Conservation (phyloP, 805 yeast species). For the Zygoascus bituminiphila region DNA sequence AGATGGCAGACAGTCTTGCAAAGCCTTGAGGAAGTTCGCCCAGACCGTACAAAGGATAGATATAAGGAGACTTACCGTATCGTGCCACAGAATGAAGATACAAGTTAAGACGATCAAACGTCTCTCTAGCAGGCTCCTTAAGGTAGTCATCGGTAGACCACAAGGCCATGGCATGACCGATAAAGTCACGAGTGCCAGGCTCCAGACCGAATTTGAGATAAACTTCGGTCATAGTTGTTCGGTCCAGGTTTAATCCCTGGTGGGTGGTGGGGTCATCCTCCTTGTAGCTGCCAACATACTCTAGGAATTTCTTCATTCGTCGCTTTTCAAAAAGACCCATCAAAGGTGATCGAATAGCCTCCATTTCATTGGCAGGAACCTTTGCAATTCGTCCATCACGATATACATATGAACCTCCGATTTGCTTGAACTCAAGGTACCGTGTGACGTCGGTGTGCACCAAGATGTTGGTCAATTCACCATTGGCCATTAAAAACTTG, state of each 20-base stretch:
- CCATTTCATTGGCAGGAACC: constrained; percentile 87
- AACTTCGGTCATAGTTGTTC: constrained; percentile 84
- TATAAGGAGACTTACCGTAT: constrained; percentile 93
- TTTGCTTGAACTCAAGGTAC: constrained; percentile 92
- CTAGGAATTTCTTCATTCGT: constrained; percentile 86
- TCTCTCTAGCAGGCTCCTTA: constrained; percentile 82
- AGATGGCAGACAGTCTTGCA: constrained; percentile 91
- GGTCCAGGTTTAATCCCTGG: constrained; percentile 74
- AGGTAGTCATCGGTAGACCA: constrained; percentile 90
- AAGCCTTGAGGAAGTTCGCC: constrained; percentile 99
- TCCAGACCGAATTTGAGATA: constrained; percentile 86
- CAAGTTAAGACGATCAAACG: constrained; percentile 75
- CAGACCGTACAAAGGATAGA: constrained; percentile 91
- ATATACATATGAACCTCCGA: constrained; percentile 92
- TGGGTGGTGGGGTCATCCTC: constrained; percentile 77
- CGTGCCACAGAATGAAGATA: constrained; percentile 88
- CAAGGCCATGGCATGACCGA: constrained; percentile 98
- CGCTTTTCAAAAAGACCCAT: constrained; percentile 96
- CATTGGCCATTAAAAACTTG: constrained; percentile 94
- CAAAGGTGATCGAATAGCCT: constrained; percentile 83
- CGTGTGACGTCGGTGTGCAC: constrained; percentile 94
- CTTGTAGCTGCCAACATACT: constrained; percentile 72
- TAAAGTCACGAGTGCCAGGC: constrained; percentile 87
- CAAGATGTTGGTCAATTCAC: constrained; percentile 90
- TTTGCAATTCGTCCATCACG: constrained; percentile 85